Evolutionary conservation across 2,329 filamentous ascomycete genomes (phyloP).

Genomic region (Passalora sequoiae): DNA sequence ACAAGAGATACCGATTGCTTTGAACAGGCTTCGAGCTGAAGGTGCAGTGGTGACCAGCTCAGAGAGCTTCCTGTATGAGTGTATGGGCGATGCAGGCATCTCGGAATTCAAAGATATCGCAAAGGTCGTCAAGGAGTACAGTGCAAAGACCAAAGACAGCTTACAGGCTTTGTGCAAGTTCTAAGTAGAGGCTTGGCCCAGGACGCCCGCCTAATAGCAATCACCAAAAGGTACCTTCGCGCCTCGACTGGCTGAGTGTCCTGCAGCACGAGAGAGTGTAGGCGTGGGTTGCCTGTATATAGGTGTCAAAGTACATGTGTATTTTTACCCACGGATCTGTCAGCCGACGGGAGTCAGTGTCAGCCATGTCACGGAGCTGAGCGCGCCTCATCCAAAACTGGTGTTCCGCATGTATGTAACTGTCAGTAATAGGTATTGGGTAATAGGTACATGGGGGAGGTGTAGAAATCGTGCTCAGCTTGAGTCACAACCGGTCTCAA

Average conservation of each 20-base stretch:
- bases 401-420: too few relatives aligned
- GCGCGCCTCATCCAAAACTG: too few relatives aligned
- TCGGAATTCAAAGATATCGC: constrained; percentile 60
- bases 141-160: constrained; percentile 62
- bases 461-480: too few relatives aligned
- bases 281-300: not conserved
- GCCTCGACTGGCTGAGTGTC: not conserved
- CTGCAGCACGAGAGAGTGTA: too few relatives aligned
- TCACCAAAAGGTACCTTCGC: too few relatives aligned
- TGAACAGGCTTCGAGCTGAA: constrained; percentile 68
- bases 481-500: too few relatives aligned
- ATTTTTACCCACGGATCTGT: too few relatives aligned
- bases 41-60: constrained; percentile 78
- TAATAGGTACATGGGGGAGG: too few relatives aligned
- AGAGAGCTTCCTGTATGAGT: constrained; percentile 87
- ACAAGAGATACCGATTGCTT: constrained; percentile 73
- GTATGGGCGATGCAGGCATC: constrained; percentile 73
- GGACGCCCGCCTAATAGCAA: not conserved
- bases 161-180: constrained; percentile 63
- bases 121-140: constrained; percentile 71
- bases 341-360: too few relatives aligned
- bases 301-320: not conserved
- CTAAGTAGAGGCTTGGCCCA: constrained; percentile 26
- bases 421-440: too few relatives aligned
- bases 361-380: too few relatives aligned